Evolutionary conservation across 805 yeast genomes (phyloP).

Genomic region (Candida orba): DNA sequence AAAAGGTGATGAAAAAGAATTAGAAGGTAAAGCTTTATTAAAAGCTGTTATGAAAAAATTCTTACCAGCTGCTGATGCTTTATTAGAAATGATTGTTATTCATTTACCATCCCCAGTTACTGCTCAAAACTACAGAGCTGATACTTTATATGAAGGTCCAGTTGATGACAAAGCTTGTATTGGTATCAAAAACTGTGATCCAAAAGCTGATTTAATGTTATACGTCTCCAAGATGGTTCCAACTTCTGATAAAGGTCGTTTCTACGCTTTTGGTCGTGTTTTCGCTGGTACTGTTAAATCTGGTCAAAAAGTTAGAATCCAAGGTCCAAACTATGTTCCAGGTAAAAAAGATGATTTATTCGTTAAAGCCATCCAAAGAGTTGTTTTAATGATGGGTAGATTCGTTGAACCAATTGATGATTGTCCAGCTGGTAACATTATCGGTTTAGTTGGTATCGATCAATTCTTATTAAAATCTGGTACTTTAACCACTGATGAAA

Average conservation of each 20-base stretch:
- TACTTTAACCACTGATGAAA: conserved; percentile 94
- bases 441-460: conserved; percentile 99
- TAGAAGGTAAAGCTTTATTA: conserved; percentile 97
- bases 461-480: conserved; percentile 99
- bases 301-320: conserved; percentile 99
- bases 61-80: conserved; percentile 99
- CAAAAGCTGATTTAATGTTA: conserved; percentile 95
- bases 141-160: conserved; percentile 99
- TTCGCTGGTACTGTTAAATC: conserved; percentile 99
- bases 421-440: conserved; percentile 99
- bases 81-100: conserved; percentile 95
- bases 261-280: conserved; percentile 99
- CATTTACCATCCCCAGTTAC: conserved; percentile 99
- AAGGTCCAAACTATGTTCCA: conserved; percentile 99
- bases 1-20: conserved; percentile 95
- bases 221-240: conserved; percentile 99
- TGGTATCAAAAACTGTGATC: conserved; percentile 98
- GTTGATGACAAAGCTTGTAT: conserved; percentile 80
- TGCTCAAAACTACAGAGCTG: conserved; percentile 99
- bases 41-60: conserved; percentile 99
- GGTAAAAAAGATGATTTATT: conserved; percentile 98
- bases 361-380: conserved; percentile 97
- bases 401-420: conserved; percentile 96
- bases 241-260: conserved; percentile 99
- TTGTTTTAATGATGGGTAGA: conserved; percentile 99